phyloP scores from a whole-genome alignment of 306 rosid species.

The Aeschynomene evenia region DNA sequence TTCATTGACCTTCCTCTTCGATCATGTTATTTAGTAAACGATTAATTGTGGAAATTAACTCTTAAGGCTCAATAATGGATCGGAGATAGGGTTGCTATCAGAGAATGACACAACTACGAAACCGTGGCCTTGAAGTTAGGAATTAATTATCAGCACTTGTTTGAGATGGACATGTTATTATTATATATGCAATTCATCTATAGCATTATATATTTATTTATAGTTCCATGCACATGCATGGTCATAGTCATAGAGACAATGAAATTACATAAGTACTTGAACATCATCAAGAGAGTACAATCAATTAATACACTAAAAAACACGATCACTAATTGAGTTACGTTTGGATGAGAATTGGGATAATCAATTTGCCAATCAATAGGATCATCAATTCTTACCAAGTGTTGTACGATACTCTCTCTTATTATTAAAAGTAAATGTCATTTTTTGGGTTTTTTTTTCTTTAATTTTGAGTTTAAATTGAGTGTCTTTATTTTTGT shows the following conservation, averaged over 20 bases:
- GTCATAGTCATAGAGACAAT: background rate
- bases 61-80: constrained; percentile 30
- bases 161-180: background rate
- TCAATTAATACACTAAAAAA: background rate
- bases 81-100: constrained; percentile 18
- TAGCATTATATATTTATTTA: background rate
- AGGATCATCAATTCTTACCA: too few species aligned
- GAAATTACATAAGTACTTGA: too few species aligned
- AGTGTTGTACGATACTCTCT: too few species aligned
- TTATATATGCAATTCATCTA: constrained; percentile 11
- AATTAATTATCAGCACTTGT: background rate
- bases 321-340: background rate
- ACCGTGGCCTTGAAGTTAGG: constrained; percentile 42
- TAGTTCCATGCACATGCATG: too few species aligned
- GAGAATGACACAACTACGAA: constrained; percentile 22
- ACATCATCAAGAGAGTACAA: background rate
- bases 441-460: too few species aligned
- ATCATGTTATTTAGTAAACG: background rate
- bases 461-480: too few species aligned
- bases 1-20: too few species aligned
- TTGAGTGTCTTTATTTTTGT: too few species aligned
- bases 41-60: background rate
- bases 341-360: background rate
- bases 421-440: too few species aligned
- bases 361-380: too few species aligned